These are phyloP conservation scores for Rubia balearica DNA, from an alignment of 305 asterid genomes.

Conservation along the genomic window DNA sequence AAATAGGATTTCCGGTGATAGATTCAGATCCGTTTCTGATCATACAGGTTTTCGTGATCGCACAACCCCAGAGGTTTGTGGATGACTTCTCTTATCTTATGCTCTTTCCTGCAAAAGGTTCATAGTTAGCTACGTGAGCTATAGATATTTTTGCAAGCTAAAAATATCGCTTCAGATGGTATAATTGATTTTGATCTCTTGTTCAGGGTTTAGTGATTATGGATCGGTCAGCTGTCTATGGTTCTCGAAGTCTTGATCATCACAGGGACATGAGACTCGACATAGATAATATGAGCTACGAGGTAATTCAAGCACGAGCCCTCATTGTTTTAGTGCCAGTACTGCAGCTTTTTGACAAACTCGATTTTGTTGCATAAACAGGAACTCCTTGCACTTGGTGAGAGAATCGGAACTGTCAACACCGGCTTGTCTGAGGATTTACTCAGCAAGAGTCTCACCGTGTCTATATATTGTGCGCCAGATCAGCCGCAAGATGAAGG, in stretches of 20 bases:
- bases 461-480: conserved; percentile 47
- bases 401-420: conserved; percentile 73
- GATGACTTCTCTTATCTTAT: background rate
- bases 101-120: conserved; percentile 1
- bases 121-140: background rate
- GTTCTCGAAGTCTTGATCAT: conserved; percentile 58
- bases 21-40: conserved; percentile 39
- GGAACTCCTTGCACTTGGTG: conserved; percentile 88
- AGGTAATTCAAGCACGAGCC: conserved; percentile 37
- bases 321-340: conserved; percentile 1
- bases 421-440: conserved; percentile 69
- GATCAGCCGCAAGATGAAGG: conserved; percentile 48
- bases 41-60: conserved; percentile 41
- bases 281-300: conserved; percentile 77
- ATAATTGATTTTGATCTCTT: conserved; percentile 9
- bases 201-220: conserved; percentile 46
- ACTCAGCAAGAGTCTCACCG: conserved; percentile 46
- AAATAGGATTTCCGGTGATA: conserved; percentile 34
- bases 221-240: conserved; percentile 43
- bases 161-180: background rate
- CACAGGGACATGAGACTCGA: conserved; percentile 82
- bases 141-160: conserved; percentile 3
- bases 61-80: conserved; percentile 52
- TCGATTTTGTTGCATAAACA: conserved; percentile 26
- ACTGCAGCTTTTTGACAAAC: background rate